Percentiles rank a stretch among this genome's conserved stretches.
These are phyloP conservation scores for Novymonas esmeraldas DNA, from an alignment of 208 protist genomes.

Conservation along the genomic window DNA sequence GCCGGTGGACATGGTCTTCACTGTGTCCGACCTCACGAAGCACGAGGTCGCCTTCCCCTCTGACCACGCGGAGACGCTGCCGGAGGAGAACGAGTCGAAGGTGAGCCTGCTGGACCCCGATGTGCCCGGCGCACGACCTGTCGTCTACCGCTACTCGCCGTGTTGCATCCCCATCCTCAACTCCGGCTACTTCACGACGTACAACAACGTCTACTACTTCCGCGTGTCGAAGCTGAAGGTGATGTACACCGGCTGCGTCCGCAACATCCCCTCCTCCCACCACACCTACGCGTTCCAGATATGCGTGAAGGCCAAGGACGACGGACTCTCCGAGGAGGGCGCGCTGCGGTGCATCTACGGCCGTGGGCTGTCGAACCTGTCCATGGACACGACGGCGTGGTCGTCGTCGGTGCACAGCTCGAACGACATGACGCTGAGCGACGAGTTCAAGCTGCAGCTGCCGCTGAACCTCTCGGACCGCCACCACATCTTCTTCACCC, in stretches of 20 bases:
- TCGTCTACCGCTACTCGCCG: constrained; percentile 69
- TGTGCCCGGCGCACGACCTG: constrained; percentile 55
- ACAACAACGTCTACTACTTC: constrained; percentile 91
- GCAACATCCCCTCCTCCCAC: constrained; percentile 69
- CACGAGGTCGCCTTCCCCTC: constrained; percentile 82
- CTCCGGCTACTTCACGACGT: constrained; percentile 84
- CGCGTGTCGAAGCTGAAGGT: constrained; percentile 63
- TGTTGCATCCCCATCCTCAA: constrained; percentile 86
- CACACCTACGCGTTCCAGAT: constrained; percentile 81
- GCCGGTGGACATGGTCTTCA: constrained; percentile 63
- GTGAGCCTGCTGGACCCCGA: constrained; percentile 75
- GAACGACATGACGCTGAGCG: constrained; percentile 61
- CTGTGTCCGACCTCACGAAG: constrained; percentile 51
- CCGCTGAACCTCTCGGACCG: constrained; percentile 76
- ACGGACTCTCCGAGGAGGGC: constrained; percentile 64
- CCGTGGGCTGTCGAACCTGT: constrained; percentile 58
- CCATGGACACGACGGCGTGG: constrained; percentile 73
- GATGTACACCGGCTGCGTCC: constrained; percentile 51
- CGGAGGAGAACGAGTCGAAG: constrained; percentile 85
- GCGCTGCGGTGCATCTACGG: constrained; percentile 87
- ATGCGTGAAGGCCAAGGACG: constrained; percentile 79
- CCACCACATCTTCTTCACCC: constrained; percentile 89
- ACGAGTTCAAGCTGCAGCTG: constrained; percentile 91
- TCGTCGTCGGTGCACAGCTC: constrained; percentile 64
- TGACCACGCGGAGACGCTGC: constrained; percentile 40